phyloP scores from a whole-genome alignment of 495 filamentous ascomycete species.

The Lophiostoma macrostomum region DNA sequence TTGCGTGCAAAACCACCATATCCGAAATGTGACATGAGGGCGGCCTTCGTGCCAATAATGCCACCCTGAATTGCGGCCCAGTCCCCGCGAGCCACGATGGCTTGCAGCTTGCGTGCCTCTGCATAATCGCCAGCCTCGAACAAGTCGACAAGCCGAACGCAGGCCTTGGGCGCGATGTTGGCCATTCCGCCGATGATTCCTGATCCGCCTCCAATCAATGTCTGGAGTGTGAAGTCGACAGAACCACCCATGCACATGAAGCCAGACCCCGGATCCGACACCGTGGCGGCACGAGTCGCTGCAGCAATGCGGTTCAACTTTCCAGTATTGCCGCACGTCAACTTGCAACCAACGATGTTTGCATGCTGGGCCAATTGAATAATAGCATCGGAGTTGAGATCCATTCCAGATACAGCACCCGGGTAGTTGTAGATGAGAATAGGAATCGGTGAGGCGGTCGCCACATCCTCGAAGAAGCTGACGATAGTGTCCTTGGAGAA shows the following conservation, averaged over 20 bases:
- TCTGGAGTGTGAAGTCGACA: slow-evolving; percentile 84
- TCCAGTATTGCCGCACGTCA: slow-evolving; percentile 92
- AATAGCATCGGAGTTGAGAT: slow-evolving; percentile 79
- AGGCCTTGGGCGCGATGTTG: slow-evolving; percentile 78
- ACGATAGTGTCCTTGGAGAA: slow-evolving; percentile 60
- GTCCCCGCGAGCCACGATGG: slow-evolving; percentile 75
- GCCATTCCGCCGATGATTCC: slow-evolving; percentile 82
- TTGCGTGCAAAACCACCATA: slow-evolving; percentile 77
- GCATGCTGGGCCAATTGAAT: slow-evolving; percentile 68
- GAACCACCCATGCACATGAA: slow-evolving; percentile 87
- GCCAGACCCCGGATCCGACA: slow-evolving; percentile 42
- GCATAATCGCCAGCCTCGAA: slow-evolving; percentile 64
- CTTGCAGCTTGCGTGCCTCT: slow-evolving; percentile 75
- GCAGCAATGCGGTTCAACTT: slow-evolving; percentile 80
- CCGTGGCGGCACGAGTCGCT: slow-evolving; percentile 51
- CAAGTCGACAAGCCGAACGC: slow-evolving; percentile 68
- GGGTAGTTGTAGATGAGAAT: slow-evolving; percentile 95
- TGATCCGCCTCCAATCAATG: slow-evolving; percentile 76
- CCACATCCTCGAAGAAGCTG: slow-evolving; percentile 74
- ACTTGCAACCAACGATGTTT: slow-evolving; percentile 87
- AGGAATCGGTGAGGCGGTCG: slow-evolving; percentile 77
- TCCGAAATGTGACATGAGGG: slow-evolving; percentile 66
- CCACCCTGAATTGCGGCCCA: slow-evolving; percentile 86
- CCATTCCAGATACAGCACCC: slow-evolving; percentile 73
- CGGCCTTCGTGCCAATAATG: slow-evolving; percentile 81